Percentiles rank a stretch among this genome's conserved stretches.
These are phyloP conservation scores for Aureobasidium leucospermi DNA, from an alignment of 2,329 filamentous ascomycete species.

Conservation along the genomic window DNA sequence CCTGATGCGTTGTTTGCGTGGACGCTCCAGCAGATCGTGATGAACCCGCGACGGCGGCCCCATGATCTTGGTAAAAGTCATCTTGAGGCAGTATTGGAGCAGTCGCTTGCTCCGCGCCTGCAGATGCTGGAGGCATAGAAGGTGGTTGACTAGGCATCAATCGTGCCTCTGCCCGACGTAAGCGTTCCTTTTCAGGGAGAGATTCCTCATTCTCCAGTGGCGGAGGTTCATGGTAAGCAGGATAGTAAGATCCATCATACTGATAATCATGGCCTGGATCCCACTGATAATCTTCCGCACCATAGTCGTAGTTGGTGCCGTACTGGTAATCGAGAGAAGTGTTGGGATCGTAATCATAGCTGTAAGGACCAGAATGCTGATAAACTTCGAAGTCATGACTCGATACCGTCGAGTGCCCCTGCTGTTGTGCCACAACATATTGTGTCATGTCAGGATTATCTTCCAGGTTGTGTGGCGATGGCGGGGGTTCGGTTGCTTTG, in stretches of 20 bases:
- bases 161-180: slow-evolving; percentile 68
- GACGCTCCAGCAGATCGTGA: not conserved
- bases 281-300: slow-evolving; percentile 1
- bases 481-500: not conserved
- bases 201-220: slow-evolving; percentile 52
- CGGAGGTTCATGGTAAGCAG: slow-evolving; percentile 40
- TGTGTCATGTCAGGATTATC: not conserved
- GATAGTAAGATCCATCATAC: slow-evolving; percentile 35
- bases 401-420: not conserved
- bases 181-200: slow-evolving; percentile 73
- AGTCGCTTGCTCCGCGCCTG: not conserved
- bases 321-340: not conserved
- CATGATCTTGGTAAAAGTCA: slow-evolving; percentile 16
- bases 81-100: slow-evolving; percentile 1
- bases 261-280: slow-evolving; percentile 5
- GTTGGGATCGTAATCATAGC: not conserved
- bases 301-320: not conserved
- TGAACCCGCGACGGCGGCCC: not conserved
- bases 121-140: slow-evolving; percentile 17
- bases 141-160: slow-evolving; percentile 76
- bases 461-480: not conserved
- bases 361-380: not conserved
- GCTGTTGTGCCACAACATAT: not conserved
- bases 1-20: not conserved
- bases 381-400: not conserved